Conservation (phyloP, 1,284 basidiomycete genomes). For the Malassezia caprae region DNA sequence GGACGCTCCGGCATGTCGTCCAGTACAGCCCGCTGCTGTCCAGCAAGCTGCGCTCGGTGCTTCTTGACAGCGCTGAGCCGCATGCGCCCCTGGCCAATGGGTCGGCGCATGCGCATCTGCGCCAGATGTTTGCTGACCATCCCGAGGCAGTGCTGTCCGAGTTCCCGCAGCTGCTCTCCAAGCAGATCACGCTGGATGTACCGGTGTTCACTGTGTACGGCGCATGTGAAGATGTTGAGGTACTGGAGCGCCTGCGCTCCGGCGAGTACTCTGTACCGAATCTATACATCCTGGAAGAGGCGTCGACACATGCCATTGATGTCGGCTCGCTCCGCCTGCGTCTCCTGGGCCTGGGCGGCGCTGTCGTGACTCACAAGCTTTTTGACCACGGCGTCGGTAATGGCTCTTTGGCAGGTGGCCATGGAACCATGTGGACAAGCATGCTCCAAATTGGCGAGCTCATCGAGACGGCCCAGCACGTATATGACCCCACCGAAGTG, state of each 20-base stretch:
- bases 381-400: slow-evolving; percentile 91
- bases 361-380: slow-evolving; percentile 89
- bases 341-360: slow-evolving; percentile 86
- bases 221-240: slow-evolving; percentile 86
- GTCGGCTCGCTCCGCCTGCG: slow-evolving; percentile 86
- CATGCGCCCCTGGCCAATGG: slow-evolving; percentile 14
- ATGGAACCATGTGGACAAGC: slow-evolving; percentile 98
- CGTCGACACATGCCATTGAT: slow-evolving; percentile 77
- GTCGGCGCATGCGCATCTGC: slow-evolving; percentile 22
- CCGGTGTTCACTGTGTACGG: slow-evolving; percentile 97
- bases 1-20: slow-evolving; percentile 83
- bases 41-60: slow-evolving; percentile 65
- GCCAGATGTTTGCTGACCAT: slow-evolving; percentile 46
- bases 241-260: slow-evolving; percentile 82
- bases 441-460: slow-evolving; percentile 94
- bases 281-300: slow-evolving; percentile 77
- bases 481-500: slow-evolving; percentile 80
- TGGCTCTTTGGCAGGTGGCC: slow-evolving; percentile 90
- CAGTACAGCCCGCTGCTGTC: slow-evolving; percentile 96
- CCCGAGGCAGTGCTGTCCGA: slow-evolving; percentile 60
- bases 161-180: slow-evolving; percentile 79
- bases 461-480: slow-evolving; percentile 86
- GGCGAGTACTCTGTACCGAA: slow-evolving; percentile 70
- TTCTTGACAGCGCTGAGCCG: slow-evolving; percentile 59
- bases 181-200: slow-evolving; percentile 52